phyloP scores from a whole-genome alignment of 306 rosid species.

The Casuarina equisetifolia region DNA sequence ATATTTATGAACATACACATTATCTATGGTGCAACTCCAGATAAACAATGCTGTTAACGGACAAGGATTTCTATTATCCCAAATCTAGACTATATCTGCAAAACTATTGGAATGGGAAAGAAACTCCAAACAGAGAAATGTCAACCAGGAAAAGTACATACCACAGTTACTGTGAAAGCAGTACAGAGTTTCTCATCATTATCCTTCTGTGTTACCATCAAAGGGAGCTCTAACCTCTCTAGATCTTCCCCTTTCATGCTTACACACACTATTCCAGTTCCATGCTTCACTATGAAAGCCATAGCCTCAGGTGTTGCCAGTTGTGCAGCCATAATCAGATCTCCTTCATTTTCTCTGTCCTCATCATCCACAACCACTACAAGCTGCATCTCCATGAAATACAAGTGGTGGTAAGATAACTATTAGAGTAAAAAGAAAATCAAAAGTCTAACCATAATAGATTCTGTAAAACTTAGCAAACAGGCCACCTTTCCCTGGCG shows the following conservation, averaged over 20 bases:
- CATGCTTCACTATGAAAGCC: constrained; percentile 91
- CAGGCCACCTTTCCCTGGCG: constrained; percentile 74
- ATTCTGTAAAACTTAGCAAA: background rate
- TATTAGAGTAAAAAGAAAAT: background rate
- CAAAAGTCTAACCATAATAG: background rate
- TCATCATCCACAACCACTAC: constrained; percentile 87
- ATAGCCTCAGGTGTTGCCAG: constrained; percentile 88
- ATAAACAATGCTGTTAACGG: background rate
- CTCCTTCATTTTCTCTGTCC: constrained; percentile 95
- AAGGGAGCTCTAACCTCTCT: constrained; percentile 76
- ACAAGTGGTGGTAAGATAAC: constrained; percentile 17
- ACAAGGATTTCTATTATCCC: constrained; percentile 3
- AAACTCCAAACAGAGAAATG: constrained; percentile 14
- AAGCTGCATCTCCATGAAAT: constrained; percentile 46
- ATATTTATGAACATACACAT: constrained; percentile 10
- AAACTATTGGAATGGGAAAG: constrained; percentile 14
- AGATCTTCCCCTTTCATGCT: constrained; percentile 81
- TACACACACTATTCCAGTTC: constrained; percentile 86
- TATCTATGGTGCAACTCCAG: constrained; percentile 15
- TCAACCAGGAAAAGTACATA: constrained; percentile 34
- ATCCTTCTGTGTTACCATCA: constrained; percentile 75
- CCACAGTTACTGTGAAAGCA: constrained; percentile 88
- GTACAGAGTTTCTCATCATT: constrained; percentile 74
- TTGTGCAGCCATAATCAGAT: constrained; percentile 84
- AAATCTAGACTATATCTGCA: constrained; percentile 14